Conservation (phyloP, 208 protist genomes). For the Trypanosoma cruzi region DNA sequence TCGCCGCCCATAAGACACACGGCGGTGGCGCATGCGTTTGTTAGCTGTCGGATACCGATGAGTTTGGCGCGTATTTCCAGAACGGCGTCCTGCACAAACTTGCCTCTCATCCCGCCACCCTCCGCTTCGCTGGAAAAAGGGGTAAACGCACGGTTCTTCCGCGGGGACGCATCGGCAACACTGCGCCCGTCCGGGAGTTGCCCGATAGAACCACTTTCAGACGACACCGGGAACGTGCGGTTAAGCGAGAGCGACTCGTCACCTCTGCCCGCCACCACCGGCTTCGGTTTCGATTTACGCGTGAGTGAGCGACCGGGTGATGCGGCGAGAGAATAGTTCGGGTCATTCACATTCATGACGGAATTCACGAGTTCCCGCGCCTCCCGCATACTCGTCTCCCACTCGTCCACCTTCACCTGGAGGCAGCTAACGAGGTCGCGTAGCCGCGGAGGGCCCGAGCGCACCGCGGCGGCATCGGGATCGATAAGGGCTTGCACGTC, state of each 20-base stretch:
- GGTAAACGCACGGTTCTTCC: neutral
- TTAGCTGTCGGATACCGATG: slow-evolving; percentile 10
- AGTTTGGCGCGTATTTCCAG: slow-evolving; percentile 5
- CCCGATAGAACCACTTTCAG: neutral
- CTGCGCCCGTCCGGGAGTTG: neutral
- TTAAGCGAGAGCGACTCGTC: slow-evolving; percentile 7
- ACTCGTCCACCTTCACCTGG: slow-evolving; percentile 6
- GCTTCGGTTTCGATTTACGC: slow-evolving; percentile 13
- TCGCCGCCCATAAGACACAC: slow-evolving; percentile 14
- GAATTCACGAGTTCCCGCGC: slow-evolving; percentile 14
- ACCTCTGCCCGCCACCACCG: neutral
- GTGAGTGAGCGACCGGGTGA: slow-evolving; percentile 1
- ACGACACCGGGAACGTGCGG: neutral
- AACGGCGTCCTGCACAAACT: slow-evolving; percentile 12
- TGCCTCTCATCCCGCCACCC: neutral
- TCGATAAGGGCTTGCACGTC: slow-evolving; percentile 11
- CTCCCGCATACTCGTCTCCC: slow-evolving; percentile 1
- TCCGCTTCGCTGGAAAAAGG: neutral
- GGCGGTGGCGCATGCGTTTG: slow-evolving; percentile 19
- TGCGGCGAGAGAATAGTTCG: slow-evolving; percentile 6
- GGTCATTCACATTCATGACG: slow-evolving; percentile 16
- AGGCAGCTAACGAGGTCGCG: slow-evolving; percentile 10
- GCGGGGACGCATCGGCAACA: neutral
- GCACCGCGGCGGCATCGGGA: neutral
- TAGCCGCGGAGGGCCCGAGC: neutral